Base-by-base conservation (phyloP, 371 early-diverging fungal genomes). In the Mucor saturninus region DNA sequence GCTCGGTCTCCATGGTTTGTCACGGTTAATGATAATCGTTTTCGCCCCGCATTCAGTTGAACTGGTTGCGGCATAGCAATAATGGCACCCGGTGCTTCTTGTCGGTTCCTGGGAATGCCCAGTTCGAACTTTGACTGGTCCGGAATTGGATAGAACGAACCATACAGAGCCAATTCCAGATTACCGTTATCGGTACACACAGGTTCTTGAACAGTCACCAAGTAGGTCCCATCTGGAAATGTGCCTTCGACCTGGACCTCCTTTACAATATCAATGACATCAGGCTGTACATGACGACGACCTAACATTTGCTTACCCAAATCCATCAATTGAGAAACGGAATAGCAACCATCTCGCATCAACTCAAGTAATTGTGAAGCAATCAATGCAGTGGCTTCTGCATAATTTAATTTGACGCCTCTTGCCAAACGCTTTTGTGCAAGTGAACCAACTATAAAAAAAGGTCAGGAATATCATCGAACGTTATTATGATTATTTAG, bases 1-100 rank as follows among this genome's bases (percentile, higher is more conserved):
- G 97, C 95, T 28, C 96, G 80, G 70, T 96, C 96, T 2, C 97
- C 97, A 35, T 86, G 85, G 75, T 97, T 97, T 29, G 89, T 90
- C 10, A 97, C 95, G 5, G 80, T 83, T 6, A 97, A 55, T 2
- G 82, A 66, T 28, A 84, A 56, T 5, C 94, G 85, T 60, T 65
- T 64, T 40, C 96, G 83, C 8, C 89, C 91, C 50, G 79, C 76
- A 70, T 90, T 92, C 48, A 96, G 79, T 32, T 74, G 73, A 49
- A 97, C 87, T 6, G 72, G 76, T 15, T 89, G 92, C 0, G 83
- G 74, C 29, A 74, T 76, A 11, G 85, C 81, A 15, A 89, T 64
- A 14, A 93, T 69, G 0, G 88, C 87, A 28, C 95, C 95, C 4
- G 89, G 87, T 1, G 83, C 72, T 42, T 84, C 80, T 45, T 60